Base-by-base conservation (phyloP, 805 yeast genomes). In the Candida railenensis region DNA sequence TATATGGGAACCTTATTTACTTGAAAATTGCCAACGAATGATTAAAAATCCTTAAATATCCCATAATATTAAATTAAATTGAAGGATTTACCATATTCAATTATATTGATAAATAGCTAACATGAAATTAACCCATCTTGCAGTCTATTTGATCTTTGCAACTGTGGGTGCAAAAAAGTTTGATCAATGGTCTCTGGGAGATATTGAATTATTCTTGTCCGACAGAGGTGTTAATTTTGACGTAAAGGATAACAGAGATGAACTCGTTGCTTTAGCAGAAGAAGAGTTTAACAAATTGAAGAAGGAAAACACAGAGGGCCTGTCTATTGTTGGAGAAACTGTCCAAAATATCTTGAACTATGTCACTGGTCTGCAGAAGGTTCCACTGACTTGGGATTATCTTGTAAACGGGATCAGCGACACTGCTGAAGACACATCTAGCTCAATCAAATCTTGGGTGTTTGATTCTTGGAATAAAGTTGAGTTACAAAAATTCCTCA, bases 391-490 rank as follows among this genome's bases (percentile, higher is more conserved):
- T 30, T 54, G 57, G 56, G 53, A 48, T 43, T 56, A 47, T 45
- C 49, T 54, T 36, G 18, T 45, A 14, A 34, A 33, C 16, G 30
- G 30, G 11, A 25, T 25, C 11, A 7, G 9, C 11, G 47, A 46
- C 18, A 38, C 41, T 2, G 40, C 47, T 48, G 22, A 40, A 32
- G 44, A 44, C 38, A 18, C 43, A 15, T n/a, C 32, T 12, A 37
- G 40, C n/a, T 36, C 43, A 12, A 44, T 58, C 22, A 52, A 54
- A 32, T 69, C 68, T 21, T 79, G 83, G 83, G 48, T 77, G n/a
- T 78, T 79, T 48, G 66, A 66, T 19, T 68, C 80, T 14, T 77
- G 81, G 81, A 57, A 71, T 3, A 46, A 53, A 12, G 52, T 54
- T 11, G 65, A 63, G 22, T 54, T 77, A 53, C 57, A 64, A 42